phyloP scores from a whole-genome alignment of 345 rosid genomes.

The Zanthoxylum bungeanum region DNA sequence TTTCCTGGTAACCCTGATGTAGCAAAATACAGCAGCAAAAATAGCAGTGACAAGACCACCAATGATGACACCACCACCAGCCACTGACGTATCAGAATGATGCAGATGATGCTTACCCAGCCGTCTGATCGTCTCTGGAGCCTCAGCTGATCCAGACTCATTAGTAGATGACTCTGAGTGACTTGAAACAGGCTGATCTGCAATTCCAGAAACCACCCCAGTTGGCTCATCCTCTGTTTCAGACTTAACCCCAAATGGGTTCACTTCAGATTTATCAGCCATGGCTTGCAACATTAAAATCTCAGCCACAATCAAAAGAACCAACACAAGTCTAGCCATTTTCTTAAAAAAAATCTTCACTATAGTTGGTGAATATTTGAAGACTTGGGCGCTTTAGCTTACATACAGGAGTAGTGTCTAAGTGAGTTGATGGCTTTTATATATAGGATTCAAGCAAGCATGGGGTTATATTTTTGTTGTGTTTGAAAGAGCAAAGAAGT shows the following conservation, averaged over 20 bases:
- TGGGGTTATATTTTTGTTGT: not conserved
- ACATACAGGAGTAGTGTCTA: not conserved
- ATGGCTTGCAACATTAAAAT: constrained; percentile 29
- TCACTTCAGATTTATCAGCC: constrained; percentile 17
- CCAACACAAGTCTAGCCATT: constrained; percentile 22
- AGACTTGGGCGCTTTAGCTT: not conserved
- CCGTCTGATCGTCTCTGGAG: constrained; percentile 43
- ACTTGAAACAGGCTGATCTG: constrained; percentile 21
- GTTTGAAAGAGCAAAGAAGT: constrained; percentile 4
- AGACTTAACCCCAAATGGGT: constrained; percentile 15
- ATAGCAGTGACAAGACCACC: constrained; percentile 61
- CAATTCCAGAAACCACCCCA: too few relatives aligned
- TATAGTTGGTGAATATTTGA: not conserved
- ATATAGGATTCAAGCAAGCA: too few relatives aligned
- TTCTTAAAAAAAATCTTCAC: not conserved
- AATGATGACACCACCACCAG: constrained; percentile 64
- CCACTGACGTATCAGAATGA: constrained; percentile 37
- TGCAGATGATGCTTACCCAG: constrained; percentile 41
- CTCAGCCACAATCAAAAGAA: constrained; percentile 27
- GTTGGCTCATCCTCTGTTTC: too few relatives aligned
- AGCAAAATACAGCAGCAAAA: constrained; percentile 60
- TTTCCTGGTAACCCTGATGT: constrained; percentile 60
- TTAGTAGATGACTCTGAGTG: constrained; percentile 10
- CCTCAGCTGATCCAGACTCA: constrained; percentile 25
- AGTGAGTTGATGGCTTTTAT: not conserved